Conservation (phyloP, 2,329 filamentous ascomycete genomes). For the Colletotrichum musicola region DNA sequence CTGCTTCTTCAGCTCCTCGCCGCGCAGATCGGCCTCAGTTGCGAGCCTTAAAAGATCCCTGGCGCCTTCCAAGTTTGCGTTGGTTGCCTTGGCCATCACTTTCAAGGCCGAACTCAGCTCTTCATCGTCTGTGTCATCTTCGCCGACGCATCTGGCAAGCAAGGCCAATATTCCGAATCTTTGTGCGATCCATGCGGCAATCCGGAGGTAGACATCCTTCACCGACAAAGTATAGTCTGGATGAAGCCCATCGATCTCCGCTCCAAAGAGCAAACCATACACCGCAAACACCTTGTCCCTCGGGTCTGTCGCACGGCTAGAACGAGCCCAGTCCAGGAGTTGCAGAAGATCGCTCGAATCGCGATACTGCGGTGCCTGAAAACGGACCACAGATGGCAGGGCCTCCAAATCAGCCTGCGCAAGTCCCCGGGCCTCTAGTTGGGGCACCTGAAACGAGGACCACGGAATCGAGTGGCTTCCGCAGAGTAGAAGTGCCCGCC, state of each 20-base stretch:
- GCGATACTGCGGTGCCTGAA: neutral
- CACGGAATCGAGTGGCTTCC: neutral
- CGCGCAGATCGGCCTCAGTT: too few species aligned
- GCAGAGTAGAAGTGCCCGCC: neutral
- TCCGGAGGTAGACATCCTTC: neutral
- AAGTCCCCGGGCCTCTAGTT: neutral
- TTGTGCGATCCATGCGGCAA: constrained; percentile 17
- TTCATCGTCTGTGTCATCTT: fast-evolving
- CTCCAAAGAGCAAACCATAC: constrained; percentile 42
- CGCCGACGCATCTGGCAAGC: neutral
- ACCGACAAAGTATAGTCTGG: constrained; percentile 40
- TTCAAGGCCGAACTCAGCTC: neutral
- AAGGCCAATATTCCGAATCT: neutral
- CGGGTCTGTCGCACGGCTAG: constrained; percentile 40
- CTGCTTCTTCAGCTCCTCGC: too few species aligned
- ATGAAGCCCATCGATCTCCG: constrained; percentile 23
- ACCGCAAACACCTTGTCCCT: constrained; percentile 45
- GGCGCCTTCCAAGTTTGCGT: too few species aligned
- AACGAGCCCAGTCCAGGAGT: neutral
- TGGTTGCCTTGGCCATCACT: too few species aligned
- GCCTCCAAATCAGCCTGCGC: neutral
- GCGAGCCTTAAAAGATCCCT: too few species aligned
- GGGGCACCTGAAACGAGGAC: constrained; percentile 7
- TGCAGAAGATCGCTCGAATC: constrained; percentile 19
- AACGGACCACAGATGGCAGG: constrained; percentile 9